phyloP scores from a whole-genome alignment of 164 flowering plant genomes.

The Annona cherimola region DNA sequence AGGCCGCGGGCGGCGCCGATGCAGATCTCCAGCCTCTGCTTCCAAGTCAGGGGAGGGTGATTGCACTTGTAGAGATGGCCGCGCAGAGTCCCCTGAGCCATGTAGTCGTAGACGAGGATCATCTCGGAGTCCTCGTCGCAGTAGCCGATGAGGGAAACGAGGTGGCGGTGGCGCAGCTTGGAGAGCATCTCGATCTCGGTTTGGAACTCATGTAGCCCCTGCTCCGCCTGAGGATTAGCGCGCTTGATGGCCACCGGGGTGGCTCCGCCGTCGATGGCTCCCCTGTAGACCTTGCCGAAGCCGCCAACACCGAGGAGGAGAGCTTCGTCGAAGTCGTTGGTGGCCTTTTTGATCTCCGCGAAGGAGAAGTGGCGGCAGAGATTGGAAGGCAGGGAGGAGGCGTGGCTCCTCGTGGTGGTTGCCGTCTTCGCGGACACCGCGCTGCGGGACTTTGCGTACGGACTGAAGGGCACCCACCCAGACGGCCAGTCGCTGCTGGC shows the following conservation, averaged over 20 bases:
- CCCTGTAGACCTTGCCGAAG: slow-evolving; percentile 47
- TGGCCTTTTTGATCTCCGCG: slow-evolving; percentile 37
- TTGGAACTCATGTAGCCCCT: slow-evolving; percentile 46
- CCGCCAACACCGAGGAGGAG: slow-evolving; percentile 43
- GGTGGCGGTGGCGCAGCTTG: slow-evolving; percentile 38
- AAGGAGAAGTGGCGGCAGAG: slow-evolving; percentile 43
- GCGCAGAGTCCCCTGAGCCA: slow-evolving; percentile 43
- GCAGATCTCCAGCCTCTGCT: slow-evolving; percentile 41
- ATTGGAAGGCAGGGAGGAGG: slow-evolving; percentile 29
- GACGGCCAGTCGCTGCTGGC: slow-evolving; percentile 32
- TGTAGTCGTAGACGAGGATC: slow-evolving; percentile 50
- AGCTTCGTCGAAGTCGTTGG: slow-evolving; percentile 32
- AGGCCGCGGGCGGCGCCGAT: slow-evolving; percentile 51
- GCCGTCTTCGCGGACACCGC: slow-evolving; percentile 31
- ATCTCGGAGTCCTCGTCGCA: slow-evolving; percentile 40
- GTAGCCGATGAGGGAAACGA: slow-evolving; percentile 49
- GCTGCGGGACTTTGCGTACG: slow-evolving; percentile 27
- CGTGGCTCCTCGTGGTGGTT: slow-evolving; percentile 28
- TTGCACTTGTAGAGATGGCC: slow-evolving; percentile 39
- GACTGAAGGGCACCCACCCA: slow-evolving; percentile 53
- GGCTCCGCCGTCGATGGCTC: slow-evolving; percentile 28
- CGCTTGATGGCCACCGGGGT: slow-evolving; percentile 47
- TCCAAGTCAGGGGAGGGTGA: slow-evolving; percentile 41
- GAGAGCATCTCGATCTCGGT: slow-evolving; percentile 57
- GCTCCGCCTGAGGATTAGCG: slow-evolving; percentile 34